Evolutionary conservation across 2,329 filamentous ascomycete species (phyloP).

Genomic region (Apiospora sp.): DNA sequence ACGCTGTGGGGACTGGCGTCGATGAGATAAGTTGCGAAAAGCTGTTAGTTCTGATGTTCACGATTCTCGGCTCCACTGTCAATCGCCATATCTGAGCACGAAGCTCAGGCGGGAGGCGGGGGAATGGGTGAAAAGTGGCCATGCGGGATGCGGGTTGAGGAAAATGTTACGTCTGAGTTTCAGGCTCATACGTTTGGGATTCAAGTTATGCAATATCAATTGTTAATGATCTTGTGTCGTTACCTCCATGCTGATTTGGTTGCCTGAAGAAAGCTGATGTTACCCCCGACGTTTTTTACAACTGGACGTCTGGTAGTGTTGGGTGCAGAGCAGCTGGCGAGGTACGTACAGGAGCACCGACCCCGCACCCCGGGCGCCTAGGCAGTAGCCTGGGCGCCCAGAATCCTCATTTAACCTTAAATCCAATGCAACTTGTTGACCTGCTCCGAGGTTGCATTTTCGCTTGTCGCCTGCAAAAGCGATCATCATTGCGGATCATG

Average conservation of each 20-base stretch:
- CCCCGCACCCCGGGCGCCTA: not conserved
- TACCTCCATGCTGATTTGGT: not conserved
- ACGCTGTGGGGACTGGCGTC: constrained; percentile 30
- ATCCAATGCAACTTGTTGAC: not conserved
- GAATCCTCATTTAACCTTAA: constrained; percentile 4
- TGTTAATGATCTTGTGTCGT: not conserved
- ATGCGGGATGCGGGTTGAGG: not conserved
- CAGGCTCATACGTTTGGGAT: not conserved
- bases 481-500: not conserved
- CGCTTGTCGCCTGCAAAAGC: not conserved
- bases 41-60: too few relatives aligned
- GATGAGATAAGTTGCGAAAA: constrained; percentile 28
- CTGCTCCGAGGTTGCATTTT: not conserved
- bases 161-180: not conserved
- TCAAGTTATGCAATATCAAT: not conserved
- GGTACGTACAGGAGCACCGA: not conserved
- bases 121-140: constrained; percentile 21
- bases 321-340: not conserved
- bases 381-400: not conserved
- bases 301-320: not conserved
- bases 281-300: not conserved
- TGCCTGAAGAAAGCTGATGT: not conserved
- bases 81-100: constrained; percentile 14
- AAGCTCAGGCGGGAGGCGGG: constrained; percentile 22
- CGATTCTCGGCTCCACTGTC: constrained; percentile 24